These are phyloP conservation scores for Candida broadrunensis DNA, from an alignment of 805 yeast genomes.

Conservation along the genomic window DNA sequence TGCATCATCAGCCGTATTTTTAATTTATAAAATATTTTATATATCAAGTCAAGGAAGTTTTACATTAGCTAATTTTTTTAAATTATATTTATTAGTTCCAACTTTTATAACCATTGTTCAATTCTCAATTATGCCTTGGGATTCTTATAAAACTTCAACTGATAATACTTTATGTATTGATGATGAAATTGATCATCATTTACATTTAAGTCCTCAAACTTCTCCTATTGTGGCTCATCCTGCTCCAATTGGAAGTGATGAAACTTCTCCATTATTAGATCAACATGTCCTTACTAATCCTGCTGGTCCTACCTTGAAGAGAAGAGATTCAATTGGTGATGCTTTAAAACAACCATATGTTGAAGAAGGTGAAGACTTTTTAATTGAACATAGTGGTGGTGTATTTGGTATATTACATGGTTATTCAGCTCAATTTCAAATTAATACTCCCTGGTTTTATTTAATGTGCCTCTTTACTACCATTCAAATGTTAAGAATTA, in stretches of 20 bases:
- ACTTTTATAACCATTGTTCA: conserved; percentile 46
- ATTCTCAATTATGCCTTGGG: conserved; percentile 45
- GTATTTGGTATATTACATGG: conserved; percentile 57
- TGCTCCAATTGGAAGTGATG: conserved; percentile 7
- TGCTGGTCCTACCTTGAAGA: conserved; percentile 9
- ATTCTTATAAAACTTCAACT: conserved; percentile 44
- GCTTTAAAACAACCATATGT: conserved; percentile 54
- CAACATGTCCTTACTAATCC: conserved; percentile 5
- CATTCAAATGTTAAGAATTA: conserved; percentile 54
- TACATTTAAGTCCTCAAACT: conserved; percentile 1
- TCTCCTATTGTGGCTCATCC: not conserved
- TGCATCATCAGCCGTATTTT: conserved; percentile 54
- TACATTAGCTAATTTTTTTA: conserved; percentile 43
- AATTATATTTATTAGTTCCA: conserved; percentile 48
- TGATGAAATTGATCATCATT: conserved; percentile 12
- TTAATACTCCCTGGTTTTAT: conserved; percentile 51
- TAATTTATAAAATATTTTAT: conserved; percentile 44
- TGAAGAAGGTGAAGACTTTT: conserved; percentile 43
- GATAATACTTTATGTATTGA: conserved; percentile 23
- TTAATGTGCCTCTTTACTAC: conserved; percentile 50
- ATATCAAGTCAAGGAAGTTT: conserved; percentile 28
- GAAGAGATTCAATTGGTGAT: conserved; percentile 56
- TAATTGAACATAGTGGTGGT: conserved; percentile 38
- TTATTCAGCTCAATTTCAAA: conserved; percentile 45
- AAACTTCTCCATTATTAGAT: conserved; percentile 23